A percentile compares a stretch with the other conserved stretches of the same genome.
Conservation (phyloP, 1,284 basidiomycete species). For the Cryptococcus sp. region DNA sequence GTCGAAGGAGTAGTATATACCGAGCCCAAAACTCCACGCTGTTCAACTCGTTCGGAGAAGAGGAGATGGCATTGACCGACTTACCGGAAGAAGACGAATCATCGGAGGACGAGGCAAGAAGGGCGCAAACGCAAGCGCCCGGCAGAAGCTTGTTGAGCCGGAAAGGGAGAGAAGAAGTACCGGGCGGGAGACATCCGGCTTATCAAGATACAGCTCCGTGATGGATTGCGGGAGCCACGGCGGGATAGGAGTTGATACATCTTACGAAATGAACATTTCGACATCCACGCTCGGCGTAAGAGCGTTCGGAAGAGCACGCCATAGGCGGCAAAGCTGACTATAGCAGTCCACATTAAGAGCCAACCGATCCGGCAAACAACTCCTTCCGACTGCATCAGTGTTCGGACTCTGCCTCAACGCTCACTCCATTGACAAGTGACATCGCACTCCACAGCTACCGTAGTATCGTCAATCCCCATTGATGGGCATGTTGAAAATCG, state of each 20-base stretch:
- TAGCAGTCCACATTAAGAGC: too few relatives aligned
- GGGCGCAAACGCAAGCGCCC: constrained; percentile 8
- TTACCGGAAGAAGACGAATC: constrained; percentile 51
- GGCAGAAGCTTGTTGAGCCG: constrained; percentile 30
- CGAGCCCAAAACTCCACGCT: constrained; percentile 59
- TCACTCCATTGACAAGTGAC: too few relatives aligned
- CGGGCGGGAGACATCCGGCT: constrained; percentile 40
- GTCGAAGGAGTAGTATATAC: constrained; percentile 61
- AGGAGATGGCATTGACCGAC: constrained; percentile 47
- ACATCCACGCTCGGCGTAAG: background rate
- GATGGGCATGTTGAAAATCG: too few relatives aligned
- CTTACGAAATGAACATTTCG: background rate
- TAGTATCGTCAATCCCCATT: too few relatives aligned
- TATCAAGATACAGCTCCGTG: constrained; percentile 26
- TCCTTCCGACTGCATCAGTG: too few relatives aligned
- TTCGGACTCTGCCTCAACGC: too few relatives aligned
- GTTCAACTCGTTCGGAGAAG: constrained; percentile 52
- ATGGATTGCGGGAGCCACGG: background rate
- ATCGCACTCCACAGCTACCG: too few relatives aligned
- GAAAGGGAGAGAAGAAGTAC: constrained; percentile 24
- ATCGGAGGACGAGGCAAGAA: constrained; percentile 29
- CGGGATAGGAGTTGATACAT: background rate
- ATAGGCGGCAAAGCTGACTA: too few relatives aligned
- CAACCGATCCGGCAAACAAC: too few relatives aligned
- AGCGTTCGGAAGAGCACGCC: too few relatives aligned